Evolutionary conservation across 2,329 filamentous ascomycete genomes (phyloP).

Genomic region (Aspergillus brasiliensis): DNA sequence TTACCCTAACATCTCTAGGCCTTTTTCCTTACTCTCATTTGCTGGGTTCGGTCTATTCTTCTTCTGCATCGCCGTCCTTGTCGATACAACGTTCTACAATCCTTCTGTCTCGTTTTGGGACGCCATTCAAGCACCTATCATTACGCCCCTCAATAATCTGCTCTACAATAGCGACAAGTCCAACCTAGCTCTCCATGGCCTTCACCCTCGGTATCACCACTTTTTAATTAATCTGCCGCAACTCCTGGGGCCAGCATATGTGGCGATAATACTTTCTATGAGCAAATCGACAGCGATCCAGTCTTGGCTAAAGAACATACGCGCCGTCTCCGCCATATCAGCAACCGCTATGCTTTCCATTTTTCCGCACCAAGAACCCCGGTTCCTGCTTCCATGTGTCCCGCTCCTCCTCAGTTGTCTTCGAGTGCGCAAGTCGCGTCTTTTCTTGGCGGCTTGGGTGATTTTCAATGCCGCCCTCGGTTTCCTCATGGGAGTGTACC

Average conservation of each 20-base stretch:
- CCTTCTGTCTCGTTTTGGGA: conserved; percentile 39
- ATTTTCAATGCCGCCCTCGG: conserved; percentile 53
- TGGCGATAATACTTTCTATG: conserved; percentile 53
- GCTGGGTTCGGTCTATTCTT: conserved; percentile 67
- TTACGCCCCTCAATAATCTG: conserved; percentile 78
- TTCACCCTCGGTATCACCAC: conserved; percentile 80
- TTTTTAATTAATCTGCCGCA: conserved; percentile 70
- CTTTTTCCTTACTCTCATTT: conserved; percentile 63
- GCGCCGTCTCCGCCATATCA: conserved; percentile 47
- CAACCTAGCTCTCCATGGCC: conserved; percentile 73
- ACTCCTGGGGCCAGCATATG: conserved; percentile 69
- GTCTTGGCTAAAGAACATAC: conserved; percentile 40
- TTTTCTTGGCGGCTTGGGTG: conserved; percentile 50
- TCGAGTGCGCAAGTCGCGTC: conserved; percentile 41
- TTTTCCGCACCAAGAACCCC: conserved; percentile 55
- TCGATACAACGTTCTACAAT: conserved; percentile 83
- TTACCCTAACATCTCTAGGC: conserved; percentile 45
- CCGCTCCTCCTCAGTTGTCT: conserved; percentile 55
- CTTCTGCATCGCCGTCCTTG: conserved; percentile 69
- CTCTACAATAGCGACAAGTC: conserved; percentile 70
- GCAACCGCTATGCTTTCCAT: conserved; percentile 48
- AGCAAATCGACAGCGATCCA: conserved; percentile 44
- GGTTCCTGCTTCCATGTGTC: conserved; percentile 55
- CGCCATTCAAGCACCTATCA: conserved; percentile 60
- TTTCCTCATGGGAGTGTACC: conserved; percentile 55